phyloP scores from a whole-genome alignment of 2,329 filamentous ascomycete species.

The Aspergillus versicolor region DNA sequence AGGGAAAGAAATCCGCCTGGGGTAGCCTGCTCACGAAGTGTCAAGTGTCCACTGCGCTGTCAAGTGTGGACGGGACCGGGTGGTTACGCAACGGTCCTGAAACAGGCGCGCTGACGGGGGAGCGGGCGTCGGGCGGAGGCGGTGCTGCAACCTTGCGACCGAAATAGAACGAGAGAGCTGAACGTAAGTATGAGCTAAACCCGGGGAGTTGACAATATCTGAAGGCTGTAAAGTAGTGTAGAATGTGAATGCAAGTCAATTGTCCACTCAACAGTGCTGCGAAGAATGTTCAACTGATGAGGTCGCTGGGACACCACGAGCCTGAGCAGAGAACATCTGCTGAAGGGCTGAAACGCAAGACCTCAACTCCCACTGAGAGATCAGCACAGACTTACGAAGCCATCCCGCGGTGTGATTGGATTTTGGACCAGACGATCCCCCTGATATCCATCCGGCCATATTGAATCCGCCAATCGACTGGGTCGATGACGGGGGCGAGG shows the following conservation, averaged over 20 bases:
- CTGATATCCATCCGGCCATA: not conserved
- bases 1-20: not conserved
- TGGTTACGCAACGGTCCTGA: constrained; percentile 14
- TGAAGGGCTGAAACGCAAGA: not conserved
- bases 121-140: constrained; percentile 8
- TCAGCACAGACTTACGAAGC: constrained; percentile 1
- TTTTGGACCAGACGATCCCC: not conserved
- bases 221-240: not conserved
- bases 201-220: not conserved
- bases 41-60: not conserved
- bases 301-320: not conserved
- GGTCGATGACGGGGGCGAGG: not conserved
- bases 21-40: not conserved
- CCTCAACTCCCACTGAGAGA: not conserved
- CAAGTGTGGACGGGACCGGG: not conserved
- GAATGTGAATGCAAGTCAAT: not conserved
- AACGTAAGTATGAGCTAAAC: not conserved
- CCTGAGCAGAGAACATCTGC: not conserved
- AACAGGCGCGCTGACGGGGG: constrained; percentile 8
- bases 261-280: not conserved
- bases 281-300: not conserved
- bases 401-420: constrained; percentile 1
- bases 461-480: constrained; percentile 4
- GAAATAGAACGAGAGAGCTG: not conserved
- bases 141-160: constrained; percentile 11